Evolutionary conservation across 2,329 filamentous ascomycete genomes (phyloP).

Genomic region (Macroventuria anomochaeta): DNA sequence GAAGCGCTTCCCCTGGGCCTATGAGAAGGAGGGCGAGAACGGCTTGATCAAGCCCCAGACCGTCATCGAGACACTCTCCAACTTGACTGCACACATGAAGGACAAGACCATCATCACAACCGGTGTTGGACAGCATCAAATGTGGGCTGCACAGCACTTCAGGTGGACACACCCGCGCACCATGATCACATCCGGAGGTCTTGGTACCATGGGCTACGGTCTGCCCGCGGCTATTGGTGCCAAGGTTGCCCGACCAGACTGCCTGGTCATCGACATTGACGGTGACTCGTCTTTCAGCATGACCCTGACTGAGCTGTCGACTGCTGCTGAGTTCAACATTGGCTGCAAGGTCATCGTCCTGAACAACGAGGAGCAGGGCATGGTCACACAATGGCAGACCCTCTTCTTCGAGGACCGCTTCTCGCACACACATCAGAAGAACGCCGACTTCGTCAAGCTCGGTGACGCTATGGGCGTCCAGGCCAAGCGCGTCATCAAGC

Average conservation of each 20-base stretch:
- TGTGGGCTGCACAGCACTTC: slow-evolving; percentile 98
- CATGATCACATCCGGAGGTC: slow-evolving; percentile 95
- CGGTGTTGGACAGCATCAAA: slow-evolving; percentile 97
- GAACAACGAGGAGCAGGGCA: slow-evolving; percentile 98
- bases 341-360: slow-evolving; percentile 92
- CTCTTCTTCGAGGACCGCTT: slow-evolving; percentile 96
- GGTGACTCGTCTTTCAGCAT: slow-evolving; percentile 99
- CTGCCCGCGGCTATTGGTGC: slow-evolving; percentile 94
- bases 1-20: slow-evolving; percentile 84
- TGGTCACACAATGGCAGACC: slow-evolving; percentile 99
- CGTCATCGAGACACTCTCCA: slow-evolving; percentile 87
- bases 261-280: slow-evolving; percentile 93
- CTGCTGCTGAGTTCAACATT: slow-evolving; percentile 94
- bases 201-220: slow-evolving; percentile 96
- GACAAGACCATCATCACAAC: slow-evolving; percentile 87
- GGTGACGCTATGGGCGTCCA: slow-evolving; percentile 90
- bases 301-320: slow-evolving; percentile 94
- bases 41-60: slow-evolving; percentile 94
- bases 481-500: slow-evolving; percentile 72
- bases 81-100: slow-evolving; percentile 80
- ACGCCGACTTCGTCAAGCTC: slow-evolving; percentile 95
- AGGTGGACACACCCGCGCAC: slow-evolving; percentile 89
- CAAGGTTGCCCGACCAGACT: slow-evolving; percentile 82
- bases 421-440: slow-evolving; percentile 90
- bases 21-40: slow-evolving; percentile 76